Evolutionary conservation across 164 flowering plant genomes (phyloP).

Genomic region (Dillenia turbinata): DNA sequence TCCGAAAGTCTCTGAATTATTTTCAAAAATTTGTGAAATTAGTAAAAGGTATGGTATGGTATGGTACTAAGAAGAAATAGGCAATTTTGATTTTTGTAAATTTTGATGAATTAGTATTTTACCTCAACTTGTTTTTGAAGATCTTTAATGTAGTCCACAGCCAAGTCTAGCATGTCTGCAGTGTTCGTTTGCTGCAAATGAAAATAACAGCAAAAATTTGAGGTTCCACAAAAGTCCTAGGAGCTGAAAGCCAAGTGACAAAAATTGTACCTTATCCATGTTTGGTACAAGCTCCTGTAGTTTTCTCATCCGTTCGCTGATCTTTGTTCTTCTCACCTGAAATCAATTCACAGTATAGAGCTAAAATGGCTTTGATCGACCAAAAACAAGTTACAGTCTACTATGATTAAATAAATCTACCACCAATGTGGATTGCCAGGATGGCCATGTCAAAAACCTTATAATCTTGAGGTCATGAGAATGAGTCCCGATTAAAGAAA

Average conservation of each 20-base stretch:
- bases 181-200: constrained; percentile 92
- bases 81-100: neutral
- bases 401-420: too few species aligned
- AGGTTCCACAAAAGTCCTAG: neutral
- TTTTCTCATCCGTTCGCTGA: constrained; percentile 92
- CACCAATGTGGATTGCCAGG: too few species aligned
- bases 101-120: constrained; percentile 1
- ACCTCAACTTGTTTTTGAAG: constrained; percentile 86
- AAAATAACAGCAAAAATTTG: neutral
- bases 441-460: too few species aligned
- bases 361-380: too few species aligned
- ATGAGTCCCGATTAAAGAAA: too few species aligned
- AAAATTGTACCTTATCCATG: constrained; percentile 82
- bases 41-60: neutral
- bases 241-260: neutral
- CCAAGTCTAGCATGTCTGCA: constrained; percentile 93
- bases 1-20: constrained; percentile 48
- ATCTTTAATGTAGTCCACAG: constrained; percentile 89
- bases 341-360: constrained; percentile 3
- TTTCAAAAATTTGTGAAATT: neutral
- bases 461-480: too few species aligned
- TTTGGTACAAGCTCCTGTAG: constrained; percentile 95
- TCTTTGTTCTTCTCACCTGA: constrained; percentile 88
- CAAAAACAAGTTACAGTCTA: too few species aligned
- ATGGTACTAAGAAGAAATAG: neutral